A percentile compares a stretch with the other conserved stretches of the same genome.
Evolutionary conservation across 306 rosid species (phyloP).

Genomic region (Vachellia pachyceras): DNA sequence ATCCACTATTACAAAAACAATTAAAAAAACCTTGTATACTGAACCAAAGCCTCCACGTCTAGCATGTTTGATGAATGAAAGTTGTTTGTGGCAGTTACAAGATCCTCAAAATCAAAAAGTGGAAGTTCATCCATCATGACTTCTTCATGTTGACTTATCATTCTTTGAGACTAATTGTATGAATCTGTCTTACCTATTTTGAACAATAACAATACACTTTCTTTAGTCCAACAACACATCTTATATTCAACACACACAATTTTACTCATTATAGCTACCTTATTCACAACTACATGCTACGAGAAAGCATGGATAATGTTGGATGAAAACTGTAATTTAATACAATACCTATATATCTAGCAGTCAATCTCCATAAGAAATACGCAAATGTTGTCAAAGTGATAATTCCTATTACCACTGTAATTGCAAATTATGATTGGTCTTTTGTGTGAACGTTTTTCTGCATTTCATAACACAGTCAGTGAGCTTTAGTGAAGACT

Average conservation of each 20-base stretch:
- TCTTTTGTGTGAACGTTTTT: neutral
- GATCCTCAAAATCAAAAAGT: conserved; percentile 15
- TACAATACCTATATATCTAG: neutral
- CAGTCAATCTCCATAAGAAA: neutral
- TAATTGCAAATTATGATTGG: neutral
- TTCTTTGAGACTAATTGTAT: neutral
- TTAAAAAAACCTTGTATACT: conserved; percentile 10
- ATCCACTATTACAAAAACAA: neutral
- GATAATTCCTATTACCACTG: neutral
- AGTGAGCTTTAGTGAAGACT: too few relatives aligned
- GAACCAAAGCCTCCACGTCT: neutral
- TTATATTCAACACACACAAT: neutral
- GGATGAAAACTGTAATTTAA: neutral
- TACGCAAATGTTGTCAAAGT: neutral
- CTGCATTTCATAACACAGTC: neutral
- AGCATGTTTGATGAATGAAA: conserved; percentile 1
- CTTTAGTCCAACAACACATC: neutral
- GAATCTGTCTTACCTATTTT: neutral
- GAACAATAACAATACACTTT: too few relatives aligned
- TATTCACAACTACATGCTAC: neutral
- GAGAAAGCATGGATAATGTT: neutral
- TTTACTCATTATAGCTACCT: neutral
- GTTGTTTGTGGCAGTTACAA: conserved; percentile 34
- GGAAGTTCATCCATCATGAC: conserved; percentile 29
- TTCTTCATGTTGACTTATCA: neutral